Evolutionary conservation across 73 alveolate species (phyloP).

Genomic region (Paramecium sonneborni): DNA sequence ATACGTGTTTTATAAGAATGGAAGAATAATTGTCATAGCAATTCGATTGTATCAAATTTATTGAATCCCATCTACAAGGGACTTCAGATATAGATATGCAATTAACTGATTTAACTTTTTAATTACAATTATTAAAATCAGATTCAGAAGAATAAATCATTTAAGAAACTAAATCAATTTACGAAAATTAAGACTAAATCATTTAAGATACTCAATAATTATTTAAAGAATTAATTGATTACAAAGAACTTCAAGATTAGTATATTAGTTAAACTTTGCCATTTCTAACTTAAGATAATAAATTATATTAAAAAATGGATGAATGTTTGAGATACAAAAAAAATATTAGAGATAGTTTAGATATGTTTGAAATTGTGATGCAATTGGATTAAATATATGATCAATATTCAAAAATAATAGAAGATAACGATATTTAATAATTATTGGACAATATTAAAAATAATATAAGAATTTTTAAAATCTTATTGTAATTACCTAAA

Average conservation of each 20-base stretch:
- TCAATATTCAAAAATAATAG: background rate
- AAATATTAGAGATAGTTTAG: constrained; percentile 18
- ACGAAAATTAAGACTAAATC: background rate
- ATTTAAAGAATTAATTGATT: constrained; percentile 9
- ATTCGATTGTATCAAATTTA: constrained; percentile 19
- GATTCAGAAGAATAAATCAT: constrained; percentile 6
- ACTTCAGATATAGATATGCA: background rate
- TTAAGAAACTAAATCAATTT: background rate
- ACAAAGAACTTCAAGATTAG: background rate
- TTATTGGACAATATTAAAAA: background rate
- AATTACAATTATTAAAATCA: background rate
- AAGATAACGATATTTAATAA: background rate
- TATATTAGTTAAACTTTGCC: background rate
- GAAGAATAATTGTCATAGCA: background rate
- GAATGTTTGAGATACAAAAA: constrained; percentile 42
- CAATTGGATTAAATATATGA: constrained; percentile 6
- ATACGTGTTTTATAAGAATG: background rate
- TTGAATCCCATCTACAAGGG: background rate
- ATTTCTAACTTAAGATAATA: background rate
- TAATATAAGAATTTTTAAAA: constrained; percentile 4
- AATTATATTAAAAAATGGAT: constrained; percentile 7
- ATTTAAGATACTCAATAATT: background rate
- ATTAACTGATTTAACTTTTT: background rate
- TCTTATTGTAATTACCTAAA: background rate
- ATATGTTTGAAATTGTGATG: constrained; percentile 48